Evolutionary conservation across 805 yeast species (phyloP).

Genomic region (Barnettozyma siamensis): DNA sequence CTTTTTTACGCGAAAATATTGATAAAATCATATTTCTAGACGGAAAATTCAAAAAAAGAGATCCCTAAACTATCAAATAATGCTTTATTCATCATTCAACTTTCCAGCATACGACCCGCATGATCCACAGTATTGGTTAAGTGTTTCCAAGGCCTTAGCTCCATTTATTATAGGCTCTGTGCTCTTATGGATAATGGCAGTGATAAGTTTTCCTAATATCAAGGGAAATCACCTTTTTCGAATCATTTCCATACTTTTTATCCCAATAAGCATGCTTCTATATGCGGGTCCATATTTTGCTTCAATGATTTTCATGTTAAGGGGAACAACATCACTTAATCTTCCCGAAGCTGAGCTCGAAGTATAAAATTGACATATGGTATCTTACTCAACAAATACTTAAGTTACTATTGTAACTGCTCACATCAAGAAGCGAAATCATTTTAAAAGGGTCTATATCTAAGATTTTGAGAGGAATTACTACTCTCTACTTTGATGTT

Average conservation of each 20-base stretch:
- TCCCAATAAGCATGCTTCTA: not conserved
- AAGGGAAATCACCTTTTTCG: not conserved
- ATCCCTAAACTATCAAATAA: not conserved
- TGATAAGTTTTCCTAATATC: not conserved
- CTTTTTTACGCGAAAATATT: too few relatives aligned
- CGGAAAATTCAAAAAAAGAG: not conserved
- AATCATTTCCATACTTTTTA: not conserved
- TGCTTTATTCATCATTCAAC: not conserved
- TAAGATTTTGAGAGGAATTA: not conserved
- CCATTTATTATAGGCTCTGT: not conserved
- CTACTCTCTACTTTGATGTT: not conserved
- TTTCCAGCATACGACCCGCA: not conserved
- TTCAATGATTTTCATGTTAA: not conserved
- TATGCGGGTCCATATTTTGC: not conserved
- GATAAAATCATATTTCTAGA: too few relatives aligned
- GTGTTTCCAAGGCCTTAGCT: not conserved
- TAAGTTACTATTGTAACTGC: not conserved
- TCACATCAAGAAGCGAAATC: not conserved
- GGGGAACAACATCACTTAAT: not conserved
- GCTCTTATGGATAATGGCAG: not conserved
- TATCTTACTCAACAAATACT: not conserved
- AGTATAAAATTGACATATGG: not conserved
- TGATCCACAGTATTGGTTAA: not conserved
- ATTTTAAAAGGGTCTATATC: not conserved
- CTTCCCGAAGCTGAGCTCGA: not conserved